A percentile compares a stretch with the other conserved stretches of the same genome.
phyloP scores from a whole-genome alignment of 495 filamentous ascomycete species.

The Aspergillus ellipticus region DNA sequence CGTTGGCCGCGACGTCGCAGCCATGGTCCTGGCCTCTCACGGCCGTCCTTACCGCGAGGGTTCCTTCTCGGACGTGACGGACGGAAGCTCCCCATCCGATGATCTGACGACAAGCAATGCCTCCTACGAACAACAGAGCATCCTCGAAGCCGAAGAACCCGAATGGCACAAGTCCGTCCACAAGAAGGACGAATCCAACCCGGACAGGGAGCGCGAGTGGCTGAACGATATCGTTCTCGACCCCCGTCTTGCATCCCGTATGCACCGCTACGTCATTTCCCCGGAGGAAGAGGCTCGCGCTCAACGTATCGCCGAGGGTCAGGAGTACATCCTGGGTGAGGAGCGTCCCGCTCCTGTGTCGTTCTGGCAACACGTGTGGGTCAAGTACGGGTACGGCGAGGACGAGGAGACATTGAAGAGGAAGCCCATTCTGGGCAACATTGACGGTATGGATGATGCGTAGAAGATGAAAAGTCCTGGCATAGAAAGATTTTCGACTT shows the following conservation, averaged over 20 bases:
- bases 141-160: conserved; percentile 71
- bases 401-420: conserved; percentile 38
- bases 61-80: conserved; percentile 21
- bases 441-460: conserved; percentile 32
- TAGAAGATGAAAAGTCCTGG: neutral
- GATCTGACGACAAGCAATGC: conserved; percentile 9
- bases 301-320: conserved; percentile 55
- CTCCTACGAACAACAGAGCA: conserved; percentile 62
- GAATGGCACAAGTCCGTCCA: conserved; percentile 84
- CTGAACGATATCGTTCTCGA: conserved; percentile 75
- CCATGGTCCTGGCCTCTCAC: conserved; percentile 68
- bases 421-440: conserved; percentile 39
- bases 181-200: conserved; percentile 51
- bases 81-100: conserved; percentile 8
- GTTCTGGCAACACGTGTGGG: conserved; percentile 44
- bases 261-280: conserved; percentile 67
- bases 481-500: neutral
- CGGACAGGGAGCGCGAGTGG: conserved; percentile 64
- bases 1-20: conserved; percentile 85
- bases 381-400: conserved; percentile 45
- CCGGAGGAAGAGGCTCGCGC: conserved; percentile 66
- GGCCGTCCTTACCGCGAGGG: conserved; percentile 43
- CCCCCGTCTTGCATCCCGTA: conserved; percentile 68
- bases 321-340: conserved; percentile 64
- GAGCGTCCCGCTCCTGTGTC: conserved; percentile 36